These are phyloP conservation scores for Aspergillus fructus DNA, from an alignment of 2,329 filamentous ascomycete species.

Conservation along the genomic window DNA sequence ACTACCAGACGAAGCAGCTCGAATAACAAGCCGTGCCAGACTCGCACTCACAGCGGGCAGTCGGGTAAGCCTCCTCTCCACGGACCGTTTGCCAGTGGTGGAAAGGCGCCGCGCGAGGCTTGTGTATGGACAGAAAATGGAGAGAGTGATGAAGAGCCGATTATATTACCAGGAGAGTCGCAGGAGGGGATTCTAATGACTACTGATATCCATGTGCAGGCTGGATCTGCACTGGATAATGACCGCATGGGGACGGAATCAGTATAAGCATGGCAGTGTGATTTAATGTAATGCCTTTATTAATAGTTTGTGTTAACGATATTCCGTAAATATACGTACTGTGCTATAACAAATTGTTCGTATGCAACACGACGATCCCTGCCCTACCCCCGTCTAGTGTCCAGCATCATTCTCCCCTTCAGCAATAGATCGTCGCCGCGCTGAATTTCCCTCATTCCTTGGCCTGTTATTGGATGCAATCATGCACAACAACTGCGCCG, in stretches of 20 bases:
- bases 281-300: no score
- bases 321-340: no score
- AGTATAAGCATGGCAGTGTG: no score
- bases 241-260: not conserved
- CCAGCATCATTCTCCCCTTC: no score
- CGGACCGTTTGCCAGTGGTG: not conserved
- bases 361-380: no score
- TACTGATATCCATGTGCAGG: constrained; percentile 4
- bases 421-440: no score
- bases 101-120: not conserved
- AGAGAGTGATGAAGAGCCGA: constrained; percentile 1
- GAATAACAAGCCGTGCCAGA: not conserved
- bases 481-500: not conserved
- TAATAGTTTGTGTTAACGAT: no score
- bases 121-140: no score
- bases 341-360: no score
- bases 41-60: not conserved
- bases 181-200: constrained; percentile 8
- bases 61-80: not conserved
- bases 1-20: not conserved
- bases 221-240: not conserved
- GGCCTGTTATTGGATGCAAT: not conserved
- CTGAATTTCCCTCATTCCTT: no score
- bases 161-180: not conserved
- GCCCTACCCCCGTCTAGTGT: no score